Evolutionary conservation across 148 eudicot genomes (phyloP).

Genomic region (Linanthus parryae): DNA sequence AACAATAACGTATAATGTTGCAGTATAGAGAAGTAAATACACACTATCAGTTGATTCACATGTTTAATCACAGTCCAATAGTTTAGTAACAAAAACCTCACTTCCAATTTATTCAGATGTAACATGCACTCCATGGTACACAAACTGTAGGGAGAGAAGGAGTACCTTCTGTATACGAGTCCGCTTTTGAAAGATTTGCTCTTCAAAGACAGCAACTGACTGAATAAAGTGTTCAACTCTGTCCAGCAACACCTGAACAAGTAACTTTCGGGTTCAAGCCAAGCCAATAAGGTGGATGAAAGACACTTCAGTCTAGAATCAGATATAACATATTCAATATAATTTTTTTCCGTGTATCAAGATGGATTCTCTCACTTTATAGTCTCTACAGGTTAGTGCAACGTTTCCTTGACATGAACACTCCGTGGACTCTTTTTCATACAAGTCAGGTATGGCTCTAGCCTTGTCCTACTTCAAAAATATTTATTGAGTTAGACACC

Average conservation of each 20-base stretch:
- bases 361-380: too few relatives aligned
- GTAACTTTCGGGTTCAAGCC: background rate
- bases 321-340: background rate
- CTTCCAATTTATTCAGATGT: background rate
- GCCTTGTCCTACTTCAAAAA: too few relatives aligned
- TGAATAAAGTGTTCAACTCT: slow-evolving; percentile 92
- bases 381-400: too few relatives aligned
- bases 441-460: too few relatives aligned
- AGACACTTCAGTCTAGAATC: slow-evolving; percentile 12
- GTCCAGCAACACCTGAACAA: slow-evolving; percentile 71
- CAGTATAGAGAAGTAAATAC: background rate
- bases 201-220: slow-evolving; percentile 87
- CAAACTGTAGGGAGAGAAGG: background rate
- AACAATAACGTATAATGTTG: background rate
- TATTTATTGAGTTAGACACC: too few relatives aligned
- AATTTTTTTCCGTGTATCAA: too few relatives aligned
- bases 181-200: slow-evolving; percentile 87
- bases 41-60: background rate
- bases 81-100: background rate
- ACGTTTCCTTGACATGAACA: too few relatives aligned
- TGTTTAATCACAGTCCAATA: background rate
- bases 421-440: too few relatives aligned
- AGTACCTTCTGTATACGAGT: slow-evolving; percentile 83
- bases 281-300: too few relatives aligned
- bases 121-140: too few relatives aligned